Evolutionary conservation across 768 basidiomycete genomes (phyloP), one percentile per base, ranked within the genome.

Genomic region (Leccinellum albellum): DNA sequence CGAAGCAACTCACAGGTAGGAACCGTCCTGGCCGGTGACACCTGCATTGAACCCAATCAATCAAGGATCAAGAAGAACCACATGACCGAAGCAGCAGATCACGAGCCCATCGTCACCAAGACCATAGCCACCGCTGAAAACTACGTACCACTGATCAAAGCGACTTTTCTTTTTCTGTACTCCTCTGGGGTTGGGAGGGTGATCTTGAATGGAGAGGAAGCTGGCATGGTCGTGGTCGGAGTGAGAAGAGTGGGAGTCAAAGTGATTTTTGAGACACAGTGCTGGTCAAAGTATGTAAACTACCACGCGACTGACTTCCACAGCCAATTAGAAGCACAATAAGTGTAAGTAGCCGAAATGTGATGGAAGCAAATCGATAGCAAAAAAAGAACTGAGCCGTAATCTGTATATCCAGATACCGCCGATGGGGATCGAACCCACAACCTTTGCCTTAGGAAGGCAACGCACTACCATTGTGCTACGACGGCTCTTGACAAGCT

Each of bases 11-110:
- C 74, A 93, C 86, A 98, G 77, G 73, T 98, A 98, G 3, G 94
- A 96, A 26, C 94, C 94, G 72, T 98, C 94, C 73, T 97, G 94
- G 35, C 94, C 94, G 59, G 94, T 95, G 73, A 97, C 91, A 71
- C 94, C 94, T 95, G 67, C 35, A 28, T 56, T 54, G 45, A 37
- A 58, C 46, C 14, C 31, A 15, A 48, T 68, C 61, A 68, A 51
- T 35, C 13, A 24, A 35, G 23, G 17, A 1, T 33, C 55, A 52
- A 40, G 15, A 46, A 6, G 32, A 9, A 29, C 26, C 17, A 31
- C 5, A 14, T 44, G 35, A 14, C 13, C 35, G 28, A 29, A 15
- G 35, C 35, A 14, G n/a, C n/a, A n/a, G n/a, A n/a, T n/a, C n/a
- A n/a, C n/a, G n/a, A n/a, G n/a, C n/a, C n/a, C n/a, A n/a, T n/a